These are phyloP conservation scores for Colletotrichum eremochloae DNA, from an alignment of 2,329 filamentous ascomycete genomes.

Conservation along the genomic window DNA sequence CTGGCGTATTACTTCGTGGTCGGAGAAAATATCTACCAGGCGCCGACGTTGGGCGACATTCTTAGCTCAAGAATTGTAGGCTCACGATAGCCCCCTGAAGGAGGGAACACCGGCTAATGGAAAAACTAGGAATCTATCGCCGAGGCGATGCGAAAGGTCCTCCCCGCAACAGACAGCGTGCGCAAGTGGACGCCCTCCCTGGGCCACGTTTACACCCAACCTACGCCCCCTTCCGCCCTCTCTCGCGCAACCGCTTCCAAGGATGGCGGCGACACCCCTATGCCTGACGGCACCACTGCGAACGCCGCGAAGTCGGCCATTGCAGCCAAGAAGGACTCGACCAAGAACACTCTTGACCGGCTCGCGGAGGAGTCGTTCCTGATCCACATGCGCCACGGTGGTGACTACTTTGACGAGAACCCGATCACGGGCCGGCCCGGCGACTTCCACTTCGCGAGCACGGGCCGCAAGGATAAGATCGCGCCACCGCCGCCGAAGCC, in stretches of 20 bases:
- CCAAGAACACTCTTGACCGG: slow-evolving; percentile 57
- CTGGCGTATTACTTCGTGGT: slow-evolving; percentile 74
- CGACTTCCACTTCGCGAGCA: slow-evolving; percentile 74
- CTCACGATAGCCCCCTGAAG: slow-evolving; percentile 12
- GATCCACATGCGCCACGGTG: slow-evolving; percentile 70
- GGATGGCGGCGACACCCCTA: slow-evolving; percentile 58
- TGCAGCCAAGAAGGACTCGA: slow-evolving; percentile 53
- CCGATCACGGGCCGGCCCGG: slow-evolving; percentile 76
- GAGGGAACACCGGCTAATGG: slow-evolving; percentile 5
- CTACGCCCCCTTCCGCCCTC: slow-evolving; percentile 45
- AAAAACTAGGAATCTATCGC: slow-evolving; percentile 38
- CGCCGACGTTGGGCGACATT: slow-evolving; percentile 71
- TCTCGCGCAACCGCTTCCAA: slow-evolving; percentile 52
- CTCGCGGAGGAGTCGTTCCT: slow-evolving; percentile 70
- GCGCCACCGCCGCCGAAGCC: slow-evolving; percentile 45
- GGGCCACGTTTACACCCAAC: slow-evolving; percentile 65
- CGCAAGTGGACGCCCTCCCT: slow-evolving; percentile 68
- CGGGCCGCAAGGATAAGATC: slow-evolving; percentile 64
- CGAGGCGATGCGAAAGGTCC: slow-evolving; percentile 64
- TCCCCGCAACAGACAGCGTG: slow-evolving; percentile 64
- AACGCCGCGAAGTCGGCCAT: slow-evolving; percentile 45
- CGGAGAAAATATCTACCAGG: slow-evolving; percentile 76
- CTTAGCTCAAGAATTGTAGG: slow-evolving; percentile 70
- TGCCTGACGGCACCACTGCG: slow-evolving; percentile 54
- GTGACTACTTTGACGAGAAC: slow-evolving; percentile 77